A percentile compares a stretch with the other conserved stretches of the same genome.
phyloP scores from a whole-genome alignment of 805 yeast species.

The Nakazawaea siamensis region DNA sequence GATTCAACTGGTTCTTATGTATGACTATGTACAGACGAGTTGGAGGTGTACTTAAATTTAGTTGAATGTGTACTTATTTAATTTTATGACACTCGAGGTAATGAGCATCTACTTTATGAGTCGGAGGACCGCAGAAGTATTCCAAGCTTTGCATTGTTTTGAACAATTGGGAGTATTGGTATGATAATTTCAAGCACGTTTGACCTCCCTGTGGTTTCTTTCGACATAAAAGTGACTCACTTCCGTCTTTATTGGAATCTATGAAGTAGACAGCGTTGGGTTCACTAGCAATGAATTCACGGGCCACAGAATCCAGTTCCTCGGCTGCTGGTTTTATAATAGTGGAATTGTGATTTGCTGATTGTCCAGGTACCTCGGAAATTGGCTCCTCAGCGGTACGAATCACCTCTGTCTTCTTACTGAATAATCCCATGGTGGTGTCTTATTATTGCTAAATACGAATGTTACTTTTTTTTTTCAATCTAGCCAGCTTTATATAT shows the following conservation, averaged over 20 bases:
- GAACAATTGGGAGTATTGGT: slow-evolving; percentile 29
- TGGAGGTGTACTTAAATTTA: neutral
- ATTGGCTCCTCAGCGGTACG: slow-evolving; percentile 5
- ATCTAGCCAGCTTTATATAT: too few species aligned
- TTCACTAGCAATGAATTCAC: slow-evolving; percentile 2
- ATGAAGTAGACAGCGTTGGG: slow-evolving; percentile 7
- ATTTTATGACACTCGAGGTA: slow-evolving; percentile 38
- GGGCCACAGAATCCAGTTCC: neutral
- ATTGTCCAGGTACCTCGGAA: slow-evolving; percentile 1
- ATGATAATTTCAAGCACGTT: slow-evolving; percentile 31
- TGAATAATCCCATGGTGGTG: slow-evolving; percentile 8
- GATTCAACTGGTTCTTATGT: neutral
- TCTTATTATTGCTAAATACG: too few species aligned
- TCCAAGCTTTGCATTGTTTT: slow-evolving; percentile 36
- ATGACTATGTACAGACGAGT: neutral
- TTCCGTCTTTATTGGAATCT: slow-evolving; percentile 1
- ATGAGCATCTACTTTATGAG: slow-evolving; percentile 33
- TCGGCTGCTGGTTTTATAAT: slow-evolving; percentile 1
- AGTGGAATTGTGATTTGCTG: slow-evolving; percentile 1
- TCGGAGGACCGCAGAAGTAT: slow-evolving; percentile 37
- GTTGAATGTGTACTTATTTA: too few species aligned
- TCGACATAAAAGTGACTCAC: slow-evolving; percentile 33
- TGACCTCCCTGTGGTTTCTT: slow-evolving; percentile 30
- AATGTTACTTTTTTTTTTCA: too few species aligned
- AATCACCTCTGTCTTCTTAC: slow-evolving; percentile 2